Evolutionary conservation across 345 rosid species (phyloP).

Genomic region (Syzygium aqueum): DNA sequence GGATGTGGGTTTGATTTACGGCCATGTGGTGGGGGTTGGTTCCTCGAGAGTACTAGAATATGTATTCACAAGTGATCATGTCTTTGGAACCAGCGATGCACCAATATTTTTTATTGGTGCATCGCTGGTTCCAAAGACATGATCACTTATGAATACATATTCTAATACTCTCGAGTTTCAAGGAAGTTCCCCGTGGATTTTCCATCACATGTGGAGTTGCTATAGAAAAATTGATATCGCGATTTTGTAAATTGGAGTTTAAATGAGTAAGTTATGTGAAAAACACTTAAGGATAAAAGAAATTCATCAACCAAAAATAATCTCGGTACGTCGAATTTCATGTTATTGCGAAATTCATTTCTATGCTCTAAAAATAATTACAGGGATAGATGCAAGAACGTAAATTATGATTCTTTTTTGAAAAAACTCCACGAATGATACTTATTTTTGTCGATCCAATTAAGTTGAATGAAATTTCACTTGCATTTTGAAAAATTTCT

Average conservation of each 20-base stretch:
- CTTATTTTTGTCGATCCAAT: not conserved
- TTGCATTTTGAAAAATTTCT: not conserved
- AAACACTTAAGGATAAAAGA: not conserved
- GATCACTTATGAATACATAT: not conserved
- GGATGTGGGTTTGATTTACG: not conserved
- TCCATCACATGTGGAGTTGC: not conserved
- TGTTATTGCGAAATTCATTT: not conserved
- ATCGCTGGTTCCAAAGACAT: not conserved
- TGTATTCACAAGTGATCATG: no score
- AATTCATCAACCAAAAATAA: not conserved
- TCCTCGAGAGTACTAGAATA: not conserved
- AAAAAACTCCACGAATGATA: not conserved
- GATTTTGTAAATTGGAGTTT: not conserved
- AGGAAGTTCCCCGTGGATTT: not conserved
- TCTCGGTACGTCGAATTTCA: not conserved
- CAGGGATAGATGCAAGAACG: not conserved
- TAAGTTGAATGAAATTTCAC: not conserved
- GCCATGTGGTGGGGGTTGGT: not conserved
- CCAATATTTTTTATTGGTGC: not conserved
- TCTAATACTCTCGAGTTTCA: not conserved
- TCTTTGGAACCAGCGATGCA: no score
- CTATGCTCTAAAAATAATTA: not conserved
- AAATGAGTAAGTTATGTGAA: not conserved
- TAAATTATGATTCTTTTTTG: not conserved
- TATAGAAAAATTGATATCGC: not conserved